Base-by-base conservation (phyloP, 805 yeast genomes). In the Myxozyma melibiosi region DNA sequence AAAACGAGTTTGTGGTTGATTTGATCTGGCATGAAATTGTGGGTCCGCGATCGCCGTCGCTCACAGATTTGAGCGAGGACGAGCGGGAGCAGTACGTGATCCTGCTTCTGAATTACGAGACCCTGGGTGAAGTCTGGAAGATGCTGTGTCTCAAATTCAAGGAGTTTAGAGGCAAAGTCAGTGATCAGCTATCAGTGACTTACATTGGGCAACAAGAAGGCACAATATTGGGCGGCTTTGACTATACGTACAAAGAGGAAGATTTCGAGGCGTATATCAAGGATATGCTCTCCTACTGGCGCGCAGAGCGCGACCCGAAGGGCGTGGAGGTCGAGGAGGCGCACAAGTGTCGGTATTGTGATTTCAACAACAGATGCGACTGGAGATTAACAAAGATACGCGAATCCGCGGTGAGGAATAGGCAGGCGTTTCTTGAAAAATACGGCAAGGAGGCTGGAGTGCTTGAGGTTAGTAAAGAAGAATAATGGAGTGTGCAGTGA, bases 321-420 rank as follows among this genome's bases (percentile, higher is more conserved):
- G 65, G 65, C 13, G 65, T 61, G 4, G 63, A 58, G n/a, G 49
- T 49, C n/a, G 62, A 57, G 28, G 63, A 62, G 22, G 56, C 64
- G 16, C 49, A 45, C 50, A 62, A 62, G 38, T 62, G 65, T 51
- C 55, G 57, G 16, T 18, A 25, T 11, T 62, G 65, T 35, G 37
- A 38, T 16, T 62, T 57, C 42, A 42, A 57, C 8, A 51, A 51
- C 4, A 20, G 44, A 3, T 62, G 65, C 33, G 31, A 31, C 16
- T 60, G 64, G 64, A 40, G 62, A 18, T 33, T 47, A 2, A 51
- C 44, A n/a, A 51, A 51, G 25, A 48, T 61, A 11, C 51, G 48
- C 7, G 58, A 59, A 37, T 41, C 46, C 33, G 43, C 65, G 30
- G 34, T 31, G 34, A 41, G 43, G 14, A 51, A 56, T 44, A 40